A percentile compares a stretch with the other conserved stretches of the same genome.
Conservation (phyloP, 148 eudicot species). For the Cornus florida region DNA sequence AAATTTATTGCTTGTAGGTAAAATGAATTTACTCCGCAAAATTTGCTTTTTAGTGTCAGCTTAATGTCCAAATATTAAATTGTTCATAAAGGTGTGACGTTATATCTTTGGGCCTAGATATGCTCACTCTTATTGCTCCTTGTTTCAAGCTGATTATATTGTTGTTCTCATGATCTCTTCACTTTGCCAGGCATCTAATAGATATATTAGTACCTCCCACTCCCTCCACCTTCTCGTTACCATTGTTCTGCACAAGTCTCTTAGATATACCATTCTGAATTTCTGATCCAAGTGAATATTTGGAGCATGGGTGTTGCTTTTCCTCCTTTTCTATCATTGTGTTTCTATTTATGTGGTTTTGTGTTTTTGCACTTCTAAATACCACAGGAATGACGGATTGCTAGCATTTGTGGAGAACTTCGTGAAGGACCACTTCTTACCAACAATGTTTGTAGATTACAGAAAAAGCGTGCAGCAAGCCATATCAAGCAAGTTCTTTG, state of each 20-base stretch:
- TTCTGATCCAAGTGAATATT: slow-evolving; percentile 8
- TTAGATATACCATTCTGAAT: slow-evolving; percentile 2
- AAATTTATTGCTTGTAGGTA: not conserved
- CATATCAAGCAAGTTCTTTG: slow-evolving; percentile 77
- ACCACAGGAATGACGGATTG: slow-evolving; percentile 85
- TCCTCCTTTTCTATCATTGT: not conserved
- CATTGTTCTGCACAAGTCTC: not conserved
- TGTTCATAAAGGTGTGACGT: not conserved
- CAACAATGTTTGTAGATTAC: slow-evolving; percentile 97
- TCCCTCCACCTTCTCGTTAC: not conserved
- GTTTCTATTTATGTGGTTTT: not conserved
- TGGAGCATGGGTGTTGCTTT: not conserved
- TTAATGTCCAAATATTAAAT: not conserved
- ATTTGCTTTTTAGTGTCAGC: not conserved
- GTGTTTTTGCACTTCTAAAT: not conserved
- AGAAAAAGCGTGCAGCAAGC: slow-evolving; percentile 98
- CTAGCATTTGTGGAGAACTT: slow-evolving; percentile 90
- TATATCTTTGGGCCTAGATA: not conserved
- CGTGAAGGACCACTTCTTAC: slow-evolving; percentile 95
- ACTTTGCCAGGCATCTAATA: not conserved
- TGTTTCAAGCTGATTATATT: not conserved
- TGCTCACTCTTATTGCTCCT: not conserved
- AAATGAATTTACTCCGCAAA: not conserved
- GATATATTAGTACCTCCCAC: not conserved
- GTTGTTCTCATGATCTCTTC: not conserved